These are phyloP conservation scores for Penicillium silybi DNA, from an alignment of 495 filamentous ascomycete genomes.

Conservation along the genomic window DNA sequence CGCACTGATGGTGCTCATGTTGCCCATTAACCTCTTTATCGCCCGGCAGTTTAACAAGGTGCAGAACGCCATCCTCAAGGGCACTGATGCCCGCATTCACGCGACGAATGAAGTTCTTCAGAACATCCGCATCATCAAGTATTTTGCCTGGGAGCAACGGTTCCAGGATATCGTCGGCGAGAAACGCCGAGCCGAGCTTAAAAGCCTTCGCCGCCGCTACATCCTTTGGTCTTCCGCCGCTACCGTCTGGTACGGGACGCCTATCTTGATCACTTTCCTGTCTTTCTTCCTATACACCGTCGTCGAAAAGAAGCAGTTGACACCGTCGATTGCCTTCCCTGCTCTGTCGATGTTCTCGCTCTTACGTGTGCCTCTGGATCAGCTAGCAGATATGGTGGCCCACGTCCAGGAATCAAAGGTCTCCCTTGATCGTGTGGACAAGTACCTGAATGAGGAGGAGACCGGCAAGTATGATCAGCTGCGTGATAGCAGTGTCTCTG, in stretches of 20 bases:
- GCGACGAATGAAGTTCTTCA: conserved; percentile 95
- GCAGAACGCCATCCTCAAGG: conserved; percentile 87
- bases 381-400: conserved; percentile 97
- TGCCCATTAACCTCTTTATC: conserved; percentile 85
- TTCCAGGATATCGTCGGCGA: conserved; percentile 85
- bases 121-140: conserved; percentile 99
- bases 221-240: conserved; percentile 88
- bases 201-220: conserved; percentile 73
- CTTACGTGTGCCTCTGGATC: conserved; percentile 91
- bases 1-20: conserved; percentile 79
- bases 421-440: conserved; percentile 92
- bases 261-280: conserved; percentile 91
- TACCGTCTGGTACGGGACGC: conserved; percentile 94
- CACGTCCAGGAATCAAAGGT: conserved; percentile 98
- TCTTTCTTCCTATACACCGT: conserved; percentile 92
- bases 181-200: conserved; percentile 75
- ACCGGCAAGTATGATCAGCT: conserved; percentile 96
- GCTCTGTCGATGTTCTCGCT: conserved; percentile 93
- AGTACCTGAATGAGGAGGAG: conserved; percentile 91
- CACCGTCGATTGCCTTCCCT: conserved; percentile 94
- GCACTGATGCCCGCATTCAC: conserved; percentile 94
- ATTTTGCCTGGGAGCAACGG: conserved; percentile 96
- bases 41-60: conserved; percentile 76
- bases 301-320: conserved; percentile 82
- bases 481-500: conserved; percentile 56